Conservation (phyloP, 1,284 basidiomycete genomes). For the Malassezia brasiliensis region DNA sequence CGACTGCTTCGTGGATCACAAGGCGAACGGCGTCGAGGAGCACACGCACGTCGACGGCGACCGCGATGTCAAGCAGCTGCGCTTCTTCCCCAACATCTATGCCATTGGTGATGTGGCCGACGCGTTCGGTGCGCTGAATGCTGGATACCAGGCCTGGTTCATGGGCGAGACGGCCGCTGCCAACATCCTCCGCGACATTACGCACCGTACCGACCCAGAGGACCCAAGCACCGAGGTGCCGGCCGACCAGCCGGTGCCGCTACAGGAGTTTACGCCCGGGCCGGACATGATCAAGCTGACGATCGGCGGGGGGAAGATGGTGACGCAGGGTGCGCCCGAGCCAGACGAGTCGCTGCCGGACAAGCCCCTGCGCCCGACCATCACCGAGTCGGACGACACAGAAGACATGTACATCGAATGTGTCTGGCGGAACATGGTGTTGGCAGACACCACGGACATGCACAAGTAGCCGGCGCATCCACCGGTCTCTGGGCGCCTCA, state of each 20-base stretch:
- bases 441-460: slow-evolving; percentile 33
- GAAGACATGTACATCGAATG: slow-evolving; percentile 38
- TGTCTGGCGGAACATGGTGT: slow-evolving; percentile 43
- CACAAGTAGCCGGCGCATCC: slow-evolving; percentile 16
- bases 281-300: slow-evolving; percentile 42
- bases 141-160: slow-evolving; percentile 46
- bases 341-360: slow-evolving; percentile 15
- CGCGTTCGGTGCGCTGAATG: slow-evolving; percentile 46
- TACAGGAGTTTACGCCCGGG: slow-evolving; percentile 31
- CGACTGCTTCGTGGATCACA: slow-evolving; percentile 47
- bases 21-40: slow-evolving; percentile 18
- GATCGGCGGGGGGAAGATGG: slow-evolving; percentile 38
- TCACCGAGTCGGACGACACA: slow-evolving; percentile 35
- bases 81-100: slow-evolving; percentile 33
- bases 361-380: neutral
- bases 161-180: slow-evolving; percentile 45
- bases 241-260: slow-evolving; percentile 5
- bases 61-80: slow-evolving; percentile 8
- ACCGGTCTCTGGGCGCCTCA: no score
- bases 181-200: slow-evolving; percentile 39
- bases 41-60: slow-evolving; percentile 1
- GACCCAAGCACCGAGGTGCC: slow-evolving; percentile 3
- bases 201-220: slow-evolving; percentile 6
- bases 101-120: slow-evolving; percentile 46
- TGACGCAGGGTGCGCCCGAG: slow-evolving; percentile 31